Evolutionary conservation across 768 basidiomycete species (phyloP), one percentile per base, ranked within the genome.

Genomic region (Xerocomellus amylosporus): DNA sequence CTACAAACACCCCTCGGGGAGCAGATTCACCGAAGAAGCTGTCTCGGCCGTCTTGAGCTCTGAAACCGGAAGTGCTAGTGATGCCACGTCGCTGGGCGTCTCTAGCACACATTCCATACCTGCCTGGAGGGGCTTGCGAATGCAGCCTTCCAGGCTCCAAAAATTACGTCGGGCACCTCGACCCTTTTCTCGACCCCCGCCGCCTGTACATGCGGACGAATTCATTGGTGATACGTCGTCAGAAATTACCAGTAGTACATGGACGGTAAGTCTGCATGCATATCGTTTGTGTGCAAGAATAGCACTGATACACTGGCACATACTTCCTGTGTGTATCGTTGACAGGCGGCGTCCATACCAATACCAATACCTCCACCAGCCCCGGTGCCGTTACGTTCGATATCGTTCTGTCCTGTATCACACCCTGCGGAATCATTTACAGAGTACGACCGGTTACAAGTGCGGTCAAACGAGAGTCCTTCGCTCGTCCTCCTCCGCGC

Each of bases 361-460:
- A 19, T 39, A 17, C 53, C 28, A 0, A 31, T 28, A 17, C n/a
- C 12, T 12, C 20, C 49, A 12, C 41, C 26, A 1, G 8, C 19
- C 5, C 38, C 49, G 24, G 34, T 22, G 8, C 37, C 58, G 19
- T 30, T 37, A 31, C 48, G 39, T 13, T 41, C 56, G 5, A 50
- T 68, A 37, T 66, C 70, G 13, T 70, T 70, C 31, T 56, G 52
- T 31, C 71, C 68, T 8, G 40, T 55, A 0, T 15, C 55, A 10
- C 66, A 59, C 22, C 42, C 58, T 10, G 56, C 68, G 5, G 69
- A 70, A 33, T 71, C 68, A 36, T 70, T 70, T 19, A 63, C 59
- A 8, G 69, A 70, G 36, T 60, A 70, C n/a, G 60, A 70, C 26
- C 62, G 68, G 38, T 39, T 70, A 41, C 58, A 54, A 9, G 54